These are phyloP conservation scores for Ilyonectria robusta DNA, from an alignment of 2,329 filamentous ascomycete species.

Conservation along the genomic window DNA sequence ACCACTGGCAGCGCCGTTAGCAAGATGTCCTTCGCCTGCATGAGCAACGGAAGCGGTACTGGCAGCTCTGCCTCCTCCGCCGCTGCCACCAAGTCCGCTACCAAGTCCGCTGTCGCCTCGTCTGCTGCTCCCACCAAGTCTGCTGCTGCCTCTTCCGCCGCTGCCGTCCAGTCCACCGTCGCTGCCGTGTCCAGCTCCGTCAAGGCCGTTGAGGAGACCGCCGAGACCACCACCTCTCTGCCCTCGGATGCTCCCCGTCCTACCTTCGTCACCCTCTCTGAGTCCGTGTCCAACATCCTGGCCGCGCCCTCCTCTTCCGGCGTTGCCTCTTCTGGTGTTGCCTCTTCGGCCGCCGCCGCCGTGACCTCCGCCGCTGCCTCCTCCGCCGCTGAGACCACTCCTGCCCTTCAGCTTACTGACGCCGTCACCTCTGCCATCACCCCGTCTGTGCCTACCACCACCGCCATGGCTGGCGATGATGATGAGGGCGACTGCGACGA, in stretches of 20 bases:
- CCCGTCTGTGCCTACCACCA: slow-evolving; percentile 9
- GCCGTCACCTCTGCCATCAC: slow-evolving; percentile 28
- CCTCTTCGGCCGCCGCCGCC: slow-evolving; percentile 16
- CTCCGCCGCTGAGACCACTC: slow-evolving; percentile 11
- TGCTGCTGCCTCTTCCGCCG: slow-evolving; percentile 3
- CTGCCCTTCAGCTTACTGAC: slow-evolving; percentile 19
- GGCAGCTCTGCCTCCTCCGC: slow-evolving; percentile 20
- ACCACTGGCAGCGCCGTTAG: slow-evolving; percentile 45
- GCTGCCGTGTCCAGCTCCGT: slow-evolving; percentile 19
- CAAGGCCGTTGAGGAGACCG: slow-evolving; percentile 30
- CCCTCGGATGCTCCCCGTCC: slow-evolving; percentile 39
- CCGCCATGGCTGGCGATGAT: slow-evolving; percentile 15
- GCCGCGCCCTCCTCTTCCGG: slow-evolving; percentile 20
- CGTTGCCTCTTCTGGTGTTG: slow-evolving; percentile 15
- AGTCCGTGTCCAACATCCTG: slow-evolving; percentile 35
- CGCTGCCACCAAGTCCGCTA: slow-evolving; percentile 27
- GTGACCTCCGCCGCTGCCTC: slow-evolving; percentile 15
- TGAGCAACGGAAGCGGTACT: slow-evolving; percentile 39
- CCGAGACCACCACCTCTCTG: slow-evolving; percentile 9
- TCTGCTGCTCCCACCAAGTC: slow-evolving; percentile 11
- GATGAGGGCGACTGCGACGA: slow-evolving; percentile 26
- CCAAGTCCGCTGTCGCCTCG: slow-evolving; percentile 20
- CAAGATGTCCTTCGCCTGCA: slow-evolving; percentile 69
- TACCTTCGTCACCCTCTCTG: slow-evolving; percentile 34
- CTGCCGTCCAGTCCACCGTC: not conserved